Conservation (phyloP, 495 filamentous ascomycete genomes). For the Clavariopsis aquatica region DNA sequence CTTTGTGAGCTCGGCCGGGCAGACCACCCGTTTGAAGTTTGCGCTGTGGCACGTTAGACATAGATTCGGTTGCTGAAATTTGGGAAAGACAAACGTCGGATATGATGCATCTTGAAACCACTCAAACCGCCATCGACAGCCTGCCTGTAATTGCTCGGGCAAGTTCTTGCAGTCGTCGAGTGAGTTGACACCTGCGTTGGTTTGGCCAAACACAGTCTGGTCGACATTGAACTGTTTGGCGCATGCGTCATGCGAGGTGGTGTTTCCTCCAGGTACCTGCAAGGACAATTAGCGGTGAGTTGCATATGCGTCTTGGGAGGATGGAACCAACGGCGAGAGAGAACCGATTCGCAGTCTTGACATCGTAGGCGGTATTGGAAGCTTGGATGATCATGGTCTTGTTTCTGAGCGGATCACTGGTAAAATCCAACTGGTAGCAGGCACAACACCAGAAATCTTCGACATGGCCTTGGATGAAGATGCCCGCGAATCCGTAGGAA, state of each 20-base stretch:
- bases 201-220: constrained; percentile 56
- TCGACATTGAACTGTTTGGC: constrained; percentile 57
- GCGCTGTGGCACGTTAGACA: constrained; percentile 42
- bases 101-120: constrained; percentile 65
- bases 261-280: constrained; percentile 41
- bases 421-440: constrained; percentile 57
- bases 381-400: constrained; percentile 71
- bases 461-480: constrained; percentile 53
- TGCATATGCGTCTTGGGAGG: not conserved
- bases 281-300: not conserved
- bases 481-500: constrained; percentile 66
- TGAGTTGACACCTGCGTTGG: constrained; percentile 54
- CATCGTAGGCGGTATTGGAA: constrained; percentile 58
- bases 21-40: constrained; percentile 57
- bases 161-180: constrained; percentile 56
- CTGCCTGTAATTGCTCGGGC: constrained; percentile 56
- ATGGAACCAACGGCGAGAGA: constrained; percentile 30
- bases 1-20: constrained; percentile 59
- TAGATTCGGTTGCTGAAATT: not conserved
- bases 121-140: constrained; percentile 68
- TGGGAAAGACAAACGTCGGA: constrained; percentile 44
- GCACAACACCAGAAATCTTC: constrained; percentile 64
- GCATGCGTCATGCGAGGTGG: constrained; percentile 58
- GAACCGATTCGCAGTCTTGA: constrained; percentile 40
- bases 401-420: constrained; percentile 40